phyloP scores from a whole-genome alignment of 495 filamentous ascomycete species.

The Chaetomium tenue region DNA sequence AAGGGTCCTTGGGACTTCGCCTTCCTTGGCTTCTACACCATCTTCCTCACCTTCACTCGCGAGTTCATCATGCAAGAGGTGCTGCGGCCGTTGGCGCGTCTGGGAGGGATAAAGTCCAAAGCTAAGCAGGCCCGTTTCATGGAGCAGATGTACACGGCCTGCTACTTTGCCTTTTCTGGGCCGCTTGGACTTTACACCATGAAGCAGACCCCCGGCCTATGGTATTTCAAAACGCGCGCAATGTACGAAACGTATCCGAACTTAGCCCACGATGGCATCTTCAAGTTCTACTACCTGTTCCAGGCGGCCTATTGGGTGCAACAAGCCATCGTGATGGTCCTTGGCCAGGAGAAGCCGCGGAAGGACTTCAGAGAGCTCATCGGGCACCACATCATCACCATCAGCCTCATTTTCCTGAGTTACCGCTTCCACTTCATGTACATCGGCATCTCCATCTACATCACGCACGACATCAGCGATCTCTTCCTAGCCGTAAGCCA shows the following conservation, averaged over 20 bases:
- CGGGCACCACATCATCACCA: slow-evolving; percentile 86
- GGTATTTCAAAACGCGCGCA: slow-evolving; percentile 89
- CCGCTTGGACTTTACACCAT: slow-evolving; percentile 91
- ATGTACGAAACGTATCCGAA: slow-evolving; percentile 95
- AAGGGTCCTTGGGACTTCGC: slow-evolving; percentile 82
- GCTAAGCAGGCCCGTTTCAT: slow-evolving; percentile 89
- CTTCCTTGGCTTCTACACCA: slow-evolving; percentile 85
- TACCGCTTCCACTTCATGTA: slow-evolving; percentile 98
- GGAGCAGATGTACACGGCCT: slow-evolving; percentile 94
- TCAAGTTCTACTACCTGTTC: slow-evolving; percentile 97
- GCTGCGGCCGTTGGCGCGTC: slow-evolving; percentile 72
- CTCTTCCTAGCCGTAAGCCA: slow-evolving; percentile 90
- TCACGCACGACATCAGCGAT: slow-evolving; percentile 93
- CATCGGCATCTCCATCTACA: slow-evolving; percentile 92
- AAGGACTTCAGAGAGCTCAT: slow-evolving; percentile 97
- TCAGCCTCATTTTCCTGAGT: slow-evolving; percentile 78
- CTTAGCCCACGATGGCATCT: slow-evolving; percentile 72
- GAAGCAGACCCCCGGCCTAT: slow-evolving; percentile 73
- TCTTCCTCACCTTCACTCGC: slow-evolving; percentile 87
- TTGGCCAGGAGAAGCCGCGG: slow-evolving; percentile 89
- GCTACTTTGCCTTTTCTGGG: slow-evolving; percentile 84
- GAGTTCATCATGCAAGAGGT: slow-evolving; percentile 96
- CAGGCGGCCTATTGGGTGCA: slow-evolving; percentile 96
- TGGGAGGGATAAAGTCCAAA: slow-evolving; percentile 65
- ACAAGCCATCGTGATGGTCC: slow-evolving; percentile 85